A percentile compares a stretch with the other conserved stretches of the same genome.
Evolutionary conservation across 2,329 filamentous ascomycete species (phyloP).

Genomic region (Penicillium sp.): DNA sequence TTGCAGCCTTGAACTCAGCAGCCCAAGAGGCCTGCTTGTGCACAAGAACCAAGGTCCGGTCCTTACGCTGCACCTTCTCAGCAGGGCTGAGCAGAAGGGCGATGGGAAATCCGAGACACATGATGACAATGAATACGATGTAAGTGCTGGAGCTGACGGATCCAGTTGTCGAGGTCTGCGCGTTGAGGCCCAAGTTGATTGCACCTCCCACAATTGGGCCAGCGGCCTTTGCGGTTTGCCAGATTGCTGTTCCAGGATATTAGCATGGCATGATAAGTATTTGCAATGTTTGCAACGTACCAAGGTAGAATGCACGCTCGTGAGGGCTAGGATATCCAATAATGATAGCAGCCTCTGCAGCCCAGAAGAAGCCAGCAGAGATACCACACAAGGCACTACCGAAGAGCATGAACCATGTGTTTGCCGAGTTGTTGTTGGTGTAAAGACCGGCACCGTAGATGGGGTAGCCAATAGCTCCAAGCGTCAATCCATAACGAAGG

Average conservation of each 20-base stretch:
- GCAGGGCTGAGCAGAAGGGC: conserved; percentile 31
- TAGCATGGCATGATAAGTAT: neutral
- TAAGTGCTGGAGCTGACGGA: conserved; percentile 31
- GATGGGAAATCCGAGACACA: conserved; percentile 34
- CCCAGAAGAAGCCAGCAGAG: conserved; percentile 58
- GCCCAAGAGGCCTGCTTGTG: conserved; percentile 30
- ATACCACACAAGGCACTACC: conserved; percentile 55
- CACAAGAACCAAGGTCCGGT: conserved; percentile 30
- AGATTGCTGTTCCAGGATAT: conserved; percentile 23
- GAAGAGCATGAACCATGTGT: conserved; percentile 58
- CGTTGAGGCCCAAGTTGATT: conserved; percentile 33
- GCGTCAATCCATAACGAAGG: conserved; percentile 49
- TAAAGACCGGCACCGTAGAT: conserved; percentile 57
- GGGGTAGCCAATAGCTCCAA: conserved; percentile 54
- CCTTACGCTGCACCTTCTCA: conserved; percentile 35
- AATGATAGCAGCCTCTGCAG: conserved; percentile 56
- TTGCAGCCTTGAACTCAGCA: conserved; percentile 31
- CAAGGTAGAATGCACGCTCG: conserved; percentile 34
- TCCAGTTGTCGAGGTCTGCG: conserved; percentile 23
- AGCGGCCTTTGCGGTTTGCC: conserved; percentile 34
- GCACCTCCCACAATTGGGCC: conserved; percentile 34
- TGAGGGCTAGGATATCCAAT: conserved; percentile 48
- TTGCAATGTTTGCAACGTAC: conserved; percentile 8
- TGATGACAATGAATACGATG: conserved; percentile 35
- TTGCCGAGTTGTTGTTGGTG: conserved; percentile 57